Conservation (phyloP, 2,329 filamentous ascomycete genomes). For the Stenocarpella maydis region DNA sequence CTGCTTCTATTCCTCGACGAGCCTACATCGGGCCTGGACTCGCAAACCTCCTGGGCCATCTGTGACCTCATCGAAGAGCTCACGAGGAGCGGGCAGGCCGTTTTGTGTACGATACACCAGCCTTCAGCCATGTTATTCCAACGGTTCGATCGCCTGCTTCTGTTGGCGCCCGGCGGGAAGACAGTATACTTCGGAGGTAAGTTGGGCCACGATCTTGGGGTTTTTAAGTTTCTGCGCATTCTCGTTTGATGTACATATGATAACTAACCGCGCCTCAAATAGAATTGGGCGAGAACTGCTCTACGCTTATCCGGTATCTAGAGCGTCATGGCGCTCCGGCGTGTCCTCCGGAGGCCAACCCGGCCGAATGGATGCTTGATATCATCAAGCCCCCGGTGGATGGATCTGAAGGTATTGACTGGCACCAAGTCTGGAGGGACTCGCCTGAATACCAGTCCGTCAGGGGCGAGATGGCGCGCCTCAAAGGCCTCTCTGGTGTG, state of each 20-base stretch:
- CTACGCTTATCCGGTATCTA: background rate
- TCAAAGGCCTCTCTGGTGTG: background rate
- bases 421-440: background rate
- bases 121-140: background rate
- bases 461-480: background rate
- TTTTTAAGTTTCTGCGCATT: background rate
- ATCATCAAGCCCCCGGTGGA: background rate
- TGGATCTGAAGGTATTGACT: background rate
- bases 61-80: background rate
- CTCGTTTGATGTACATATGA: background rate
- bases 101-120: background rate
- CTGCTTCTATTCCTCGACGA: slow-evolving; percentile 66
- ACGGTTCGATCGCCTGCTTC: background rate
- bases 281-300: slow-evolving; percentile 1
- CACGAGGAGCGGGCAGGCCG: background rate
- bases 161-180: background rate
- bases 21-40: slow-evolving; percentile 59
- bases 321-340: background rate
- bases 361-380: slow-evolving; percentile 4
- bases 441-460: background rate
- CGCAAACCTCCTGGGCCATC: slow-evolving; percentile 65
- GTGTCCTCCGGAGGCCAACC: background rate
- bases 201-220: background rate
- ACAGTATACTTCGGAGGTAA: slow-evolving; percentile 5
- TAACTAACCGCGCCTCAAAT: background rate